Evolutionary conservation across 306 rosid genomes (phyloP).

Genomic region (Biancaea sappan): DNA sequence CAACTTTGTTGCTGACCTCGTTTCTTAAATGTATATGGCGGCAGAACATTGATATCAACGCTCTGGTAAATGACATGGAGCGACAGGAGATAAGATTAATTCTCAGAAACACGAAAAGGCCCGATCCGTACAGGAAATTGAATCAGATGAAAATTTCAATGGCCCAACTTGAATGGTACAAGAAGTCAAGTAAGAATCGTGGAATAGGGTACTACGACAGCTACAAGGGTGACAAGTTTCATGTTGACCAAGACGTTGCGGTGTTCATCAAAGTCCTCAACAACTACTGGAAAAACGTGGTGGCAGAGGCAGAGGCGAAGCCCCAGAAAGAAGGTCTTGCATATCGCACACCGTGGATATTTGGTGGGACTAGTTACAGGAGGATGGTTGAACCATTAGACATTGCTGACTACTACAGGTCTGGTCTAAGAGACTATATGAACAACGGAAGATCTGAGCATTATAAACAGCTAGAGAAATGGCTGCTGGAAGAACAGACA

Average conservation of each 20-base stretch:
- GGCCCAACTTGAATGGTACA: constrained; percentile 70
- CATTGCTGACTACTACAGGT: constrained; percentile 51
- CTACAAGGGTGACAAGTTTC: constrained; percentile 24
- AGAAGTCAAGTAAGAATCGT: constrained; percentile 21
- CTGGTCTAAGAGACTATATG: constrained; percentile 16
- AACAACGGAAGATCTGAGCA: constrained; percentile 37
- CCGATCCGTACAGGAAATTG: constrained; percentile 36
- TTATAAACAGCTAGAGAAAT: constrained; percentile 41
- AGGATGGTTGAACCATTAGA: too few relatives aligned
- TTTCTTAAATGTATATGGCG: constrained; percentile 14
- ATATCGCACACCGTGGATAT: constrained; percentile 42
- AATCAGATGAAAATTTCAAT: constrained; percentile 41
- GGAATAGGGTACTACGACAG: constrained; percentile 58
- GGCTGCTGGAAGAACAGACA: constrained; percentile 19
- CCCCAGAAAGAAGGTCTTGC: constrained; percentile 51
- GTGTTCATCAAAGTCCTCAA: constrained; percentile 32
- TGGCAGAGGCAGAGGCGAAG: constrained; percentile 44
- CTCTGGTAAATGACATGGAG: constrained; percentile 13
- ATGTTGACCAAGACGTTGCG: constrained; percentile 15
- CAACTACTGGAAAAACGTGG: constrained; percentile 50
- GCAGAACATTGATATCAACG: background rate
- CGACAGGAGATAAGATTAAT: background rate
- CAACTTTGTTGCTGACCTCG: background rate
- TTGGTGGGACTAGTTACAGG: constrained; percentile 46
- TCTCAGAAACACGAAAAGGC: background rate